Evolutionary conservation across 2,329 filamentous ascomycete species (phyloP).

Genomic region (Nemania sp.): DNA sequence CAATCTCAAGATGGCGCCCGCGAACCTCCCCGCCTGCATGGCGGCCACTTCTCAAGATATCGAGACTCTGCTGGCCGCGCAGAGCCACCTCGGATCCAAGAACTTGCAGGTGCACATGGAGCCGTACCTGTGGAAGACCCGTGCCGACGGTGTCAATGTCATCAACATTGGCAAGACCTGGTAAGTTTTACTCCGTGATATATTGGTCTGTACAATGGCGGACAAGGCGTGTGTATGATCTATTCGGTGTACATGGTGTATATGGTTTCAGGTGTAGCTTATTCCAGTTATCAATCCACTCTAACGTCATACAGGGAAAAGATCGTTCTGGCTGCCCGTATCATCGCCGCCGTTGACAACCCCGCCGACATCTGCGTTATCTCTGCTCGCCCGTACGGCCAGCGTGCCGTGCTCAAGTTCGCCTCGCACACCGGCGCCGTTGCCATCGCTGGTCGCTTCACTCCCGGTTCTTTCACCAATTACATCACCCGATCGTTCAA

Average conservation of each 20-base stretch:
- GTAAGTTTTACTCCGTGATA: constrained; percentile 56
- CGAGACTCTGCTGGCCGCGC: constrained; percentile 98
- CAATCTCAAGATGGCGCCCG: constrained; percentile 82
- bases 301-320: constrained; percentile 76
- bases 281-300: too few species aligned
- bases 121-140: constrained; percentile 99
- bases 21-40: constrained; percentile 92
- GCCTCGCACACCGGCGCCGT: constrained; percentile 96
- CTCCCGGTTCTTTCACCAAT: constrained; percentile 99
- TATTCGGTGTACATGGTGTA: too few species aligned
- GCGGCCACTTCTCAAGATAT: constrained; percentile 98
- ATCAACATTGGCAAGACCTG: constrained; percentile 99
- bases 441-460: constrained; percentile 99
- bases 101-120: constrained; percentile 99
- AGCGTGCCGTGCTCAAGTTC: constrained; percentile 99
- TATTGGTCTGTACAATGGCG: neutral
- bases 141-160: constrained; percentile 96
- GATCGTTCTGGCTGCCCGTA: constrained; percentile 97
- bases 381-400: constrained; percentile 98
- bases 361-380: constrained; percentile 99
- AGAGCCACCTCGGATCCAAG: constrained; percentile 96
- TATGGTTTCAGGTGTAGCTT: too few species aligned
- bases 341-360: constrained; percentile 99
- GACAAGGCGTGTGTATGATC: too few species aligned
- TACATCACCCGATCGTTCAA: constrained; percentile 99